A percentile compares a stretch with the other conserved stretches of the same genome.
These are phyloP conservation scores for Lentinula sp. DNA, from an alignment of 768 basidiomycete species.

Conservation along the genomic window DNA sequence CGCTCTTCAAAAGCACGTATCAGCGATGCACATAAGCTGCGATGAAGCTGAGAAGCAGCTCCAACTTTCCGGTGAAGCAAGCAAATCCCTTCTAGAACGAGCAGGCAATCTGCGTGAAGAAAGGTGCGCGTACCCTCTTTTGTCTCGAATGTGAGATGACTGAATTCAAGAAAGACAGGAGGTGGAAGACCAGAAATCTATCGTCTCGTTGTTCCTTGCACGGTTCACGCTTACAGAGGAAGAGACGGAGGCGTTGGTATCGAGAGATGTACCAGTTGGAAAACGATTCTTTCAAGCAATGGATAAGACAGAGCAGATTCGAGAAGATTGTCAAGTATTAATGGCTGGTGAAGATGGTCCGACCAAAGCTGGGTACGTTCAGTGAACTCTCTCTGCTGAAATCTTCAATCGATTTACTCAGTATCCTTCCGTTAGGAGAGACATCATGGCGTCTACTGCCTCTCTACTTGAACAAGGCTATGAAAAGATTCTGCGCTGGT, in stretches of 20 bases:
- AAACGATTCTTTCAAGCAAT: constrained; percentile 76
- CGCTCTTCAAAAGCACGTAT: constrained; percentile 69
- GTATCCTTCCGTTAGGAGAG: constrained; percentile 44
- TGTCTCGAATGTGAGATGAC: not conserved
- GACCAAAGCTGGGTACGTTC: constrained; percentile 63
- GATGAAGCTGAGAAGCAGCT: constrained; percentile 80
- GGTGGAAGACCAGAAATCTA: constrained; percentile 64
- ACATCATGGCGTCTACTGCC: constrained; percentile 83
- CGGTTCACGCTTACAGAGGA: constrained; percentile 78
- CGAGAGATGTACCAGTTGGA: constrained; percentile 73
- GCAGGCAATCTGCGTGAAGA: constrained; percentile 73
- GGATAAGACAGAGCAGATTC: constrained; percentile 79
- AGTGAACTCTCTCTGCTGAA: not conserved
- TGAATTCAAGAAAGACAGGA: constrained; percentile 40
- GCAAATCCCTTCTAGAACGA: constrained; percentile 73
- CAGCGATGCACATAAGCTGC: constrained; percentile 75
- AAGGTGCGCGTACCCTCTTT: constrained; percentile 38
- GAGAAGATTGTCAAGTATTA: constrained; percentile 79
- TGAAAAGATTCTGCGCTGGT: constrained; percentile 84
- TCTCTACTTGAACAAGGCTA: constrained; percentile 84
- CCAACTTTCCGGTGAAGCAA: constrained; percentile 66
- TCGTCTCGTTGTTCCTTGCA: constrained; percentile 73
- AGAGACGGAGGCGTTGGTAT: constrained; percentile 70
- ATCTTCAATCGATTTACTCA: not conserved
- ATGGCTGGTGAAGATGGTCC: constrained; percentile 82